Conservation (phyloP, 208 protist genomes). For the Novymonas esmeraldas region DNA sequence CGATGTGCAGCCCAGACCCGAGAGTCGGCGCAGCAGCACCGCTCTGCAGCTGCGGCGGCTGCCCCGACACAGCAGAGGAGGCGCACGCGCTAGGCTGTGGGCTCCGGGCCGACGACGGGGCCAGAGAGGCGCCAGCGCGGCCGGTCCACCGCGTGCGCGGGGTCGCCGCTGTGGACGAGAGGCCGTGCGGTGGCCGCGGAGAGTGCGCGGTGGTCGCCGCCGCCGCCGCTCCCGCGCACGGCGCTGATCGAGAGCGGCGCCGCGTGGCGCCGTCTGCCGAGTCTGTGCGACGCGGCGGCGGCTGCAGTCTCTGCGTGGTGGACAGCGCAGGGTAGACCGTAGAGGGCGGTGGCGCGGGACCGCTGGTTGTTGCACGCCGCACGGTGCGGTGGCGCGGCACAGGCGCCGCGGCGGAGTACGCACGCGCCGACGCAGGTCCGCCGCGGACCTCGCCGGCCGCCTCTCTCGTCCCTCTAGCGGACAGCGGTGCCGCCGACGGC, state of each 20-base stretch:
- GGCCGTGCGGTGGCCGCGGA: conserved; percentile 5
- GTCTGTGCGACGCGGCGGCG: neutral
- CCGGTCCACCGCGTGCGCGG: conserved; percentile 8
- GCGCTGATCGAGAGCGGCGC: conserved; percentile 2
- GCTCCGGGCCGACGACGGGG: too few relatives aligned
- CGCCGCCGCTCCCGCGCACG: neutral
- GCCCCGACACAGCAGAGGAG: neutral
- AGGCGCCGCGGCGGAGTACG: neutral
- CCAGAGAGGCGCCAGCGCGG: too few relatives aligned
- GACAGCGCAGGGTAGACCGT: neutral
- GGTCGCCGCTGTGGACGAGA: neutral
- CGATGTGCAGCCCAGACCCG: neutral
- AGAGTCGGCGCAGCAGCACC: conserved; percentile 2
- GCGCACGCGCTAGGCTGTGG: too few relatives aligned
- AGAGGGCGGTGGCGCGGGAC: too few relatives aligned
- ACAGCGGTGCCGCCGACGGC: neutral
- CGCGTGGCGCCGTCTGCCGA: neutral
- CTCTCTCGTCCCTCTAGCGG: neutral
- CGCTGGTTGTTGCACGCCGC: too few relatives aligned
- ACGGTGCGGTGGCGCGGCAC: too few relatives aligned
- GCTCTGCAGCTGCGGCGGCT: neutral
- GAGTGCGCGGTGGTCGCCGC: conserved; percentile 4
- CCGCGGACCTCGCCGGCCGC: too few relatives aligned
- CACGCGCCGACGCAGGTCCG: neutral
- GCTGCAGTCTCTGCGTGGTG: neutral